phyloP scores from a whole-genome alignment of 257 asterid genomes.

The Thymus mandschuricus region DNA sequence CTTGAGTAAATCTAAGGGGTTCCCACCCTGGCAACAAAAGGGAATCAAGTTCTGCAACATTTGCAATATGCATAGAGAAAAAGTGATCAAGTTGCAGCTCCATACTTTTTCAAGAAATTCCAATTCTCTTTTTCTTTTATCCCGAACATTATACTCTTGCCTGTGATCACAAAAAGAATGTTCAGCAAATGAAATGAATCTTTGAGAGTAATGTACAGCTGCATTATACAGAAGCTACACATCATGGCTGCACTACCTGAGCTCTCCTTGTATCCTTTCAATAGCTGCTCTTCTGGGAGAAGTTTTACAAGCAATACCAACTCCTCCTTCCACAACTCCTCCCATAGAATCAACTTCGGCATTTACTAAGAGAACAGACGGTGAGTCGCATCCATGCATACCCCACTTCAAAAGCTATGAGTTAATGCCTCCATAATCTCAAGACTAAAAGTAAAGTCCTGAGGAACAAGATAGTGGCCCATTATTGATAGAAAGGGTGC shows the following conservation, averaged over 20 bases:
- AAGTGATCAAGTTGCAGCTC: constrained; percentile 34
- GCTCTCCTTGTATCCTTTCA: constrained; percentile 80
- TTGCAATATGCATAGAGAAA: constrained; percentile 24
- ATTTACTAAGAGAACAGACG: constrained; percentile 73
- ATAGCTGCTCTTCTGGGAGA: constrained; percentile 78
- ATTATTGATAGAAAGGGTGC: constrained; percentile 3
- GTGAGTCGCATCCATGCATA: constrained; percentile 69
- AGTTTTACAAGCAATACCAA: constrained; percentile 65
- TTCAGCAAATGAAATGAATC: constrained; percentile 20
- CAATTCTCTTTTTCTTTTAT: constrained; percentile 82
- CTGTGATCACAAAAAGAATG: constrained; percentile 50
- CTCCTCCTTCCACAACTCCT: constrained; percentile 88
- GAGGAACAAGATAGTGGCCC: constrained; percentile 26
- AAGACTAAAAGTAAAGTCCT: constrained; percentile 43
- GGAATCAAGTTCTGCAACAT: constrained; percentile 34
- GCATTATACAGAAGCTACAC: constrained; percentile 31
- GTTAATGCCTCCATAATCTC: constrained; percentile 50
- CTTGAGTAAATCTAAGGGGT: constrained; percentile 81
- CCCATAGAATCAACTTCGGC: constrained; percentile 95
- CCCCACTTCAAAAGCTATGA: constrained; percentile 57
- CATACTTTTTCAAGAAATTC: constrained; percentile 93
- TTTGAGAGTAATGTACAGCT: constrained; percentile 18
- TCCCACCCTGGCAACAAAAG: constrained; percentile 76
- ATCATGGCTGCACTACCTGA: constrained; percentile 61
- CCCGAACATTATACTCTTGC: constrained; percentile 78